Evolutionary conservation across 305 asterid species (phyloP).

Genomic region (Galium porrigens): DNA sequence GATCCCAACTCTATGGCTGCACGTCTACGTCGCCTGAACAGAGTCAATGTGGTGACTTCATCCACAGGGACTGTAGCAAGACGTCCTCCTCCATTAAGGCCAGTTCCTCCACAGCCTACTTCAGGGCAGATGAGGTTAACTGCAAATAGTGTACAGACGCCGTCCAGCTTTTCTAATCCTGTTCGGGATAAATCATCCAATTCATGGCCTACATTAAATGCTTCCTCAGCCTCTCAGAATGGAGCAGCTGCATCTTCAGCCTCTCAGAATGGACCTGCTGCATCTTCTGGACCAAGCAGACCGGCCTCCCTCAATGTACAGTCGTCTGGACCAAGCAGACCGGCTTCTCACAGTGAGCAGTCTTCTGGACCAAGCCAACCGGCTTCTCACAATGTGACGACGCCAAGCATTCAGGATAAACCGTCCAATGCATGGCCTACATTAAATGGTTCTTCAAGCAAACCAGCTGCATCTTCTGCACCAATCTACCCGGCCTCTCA

Average conservation of each 20-base stretch:
- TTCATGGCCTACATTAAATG: not conserved
- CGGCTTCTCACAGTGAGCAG: no score
- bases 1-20: conserved; percentile 62
- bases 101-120: conserved; percentile 29
- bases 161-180: conserved; percentile 7
- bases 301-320: not conserved
- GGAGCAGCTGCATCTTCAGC: conserved; percentile 16
- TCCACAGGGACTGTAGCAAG: conserved; percentile 51
- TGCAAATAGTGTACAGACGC: conserved; percentile 16
- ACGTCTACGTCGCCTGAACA: conserved; percentile 42
- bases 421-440: conserved; percentile 28
- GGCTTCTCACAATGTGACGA: no score
- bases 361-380: no score
- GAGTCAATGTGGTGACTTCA: conserved; percentile 26
- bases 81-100: conserved; percentile 27
- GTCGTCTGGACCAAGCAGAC: conserved; percentile 8
- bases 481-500: conserved; percentile 14
- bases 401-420: no score
- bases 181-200: conserved; percentile 2
- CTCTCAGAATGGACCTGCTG: conserved; percentile 14
- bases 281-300: no score
- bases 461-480: conserved; percentile 16
- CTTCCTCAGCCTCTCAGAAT: conserved; percentile 10
- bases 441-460: conserved; percentile 14
- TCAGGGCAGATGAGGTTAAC: conserved; percentile 32